These are phyloP conservation scores for Arthrobotrys conoides DNA, from an alignment of 2,329 filamentous ascomycete species.

Conservation along the genomic window DNA sequence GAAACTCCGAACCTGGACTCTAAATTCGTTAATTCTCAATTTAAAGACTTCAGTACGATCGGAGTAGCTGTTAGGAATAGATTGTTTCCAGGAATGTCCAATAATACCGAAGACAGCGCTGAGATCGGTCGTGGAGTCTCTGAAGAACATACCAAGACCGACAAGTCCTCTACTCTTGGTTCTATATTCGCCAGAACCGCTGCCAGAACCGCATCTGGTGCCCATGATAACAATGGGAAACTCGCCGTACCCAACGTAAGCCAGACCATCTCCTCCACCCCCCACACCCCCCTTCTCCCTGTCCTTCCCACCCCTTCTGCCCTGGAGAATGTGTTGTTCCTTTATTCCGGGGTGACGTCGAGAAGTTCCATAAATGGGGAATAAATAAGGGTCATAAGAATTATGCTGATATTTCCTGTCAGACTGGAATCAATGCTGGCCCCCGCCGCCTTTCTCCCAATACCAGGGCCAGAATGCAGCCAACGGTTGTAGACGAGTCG, in stretches of 20 bases:
- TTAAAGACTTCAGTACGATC: conserved; percentile 54
- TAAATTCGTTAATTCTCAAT: conserved; percentile 53
- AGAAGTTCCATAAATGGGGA: background rate
- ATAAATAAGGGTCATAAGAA: conserved; percentile 1
- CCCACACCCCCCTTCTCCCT: background rate
- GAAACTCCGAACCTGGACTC: conserved; percentile 44
- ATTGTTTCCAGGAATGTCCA: conserved; percentile 52
- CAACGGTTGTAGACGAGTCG: conserved; percentile 52
- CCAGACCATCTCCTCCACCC: background rate
- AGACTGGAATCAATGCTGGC: conserved; percentile 39
- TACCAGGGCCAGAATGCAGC: conserved; percentile 47
- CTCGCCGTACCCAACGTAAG: conserved; percentile 33
- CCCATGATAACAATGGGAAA: conserved; percentile 22
- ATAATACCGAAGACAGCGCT: conserved; percentile 50
- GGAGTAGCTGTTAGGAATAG: conserved; percentile 50
- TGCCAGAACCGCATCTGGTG: conserved; percentile 2
- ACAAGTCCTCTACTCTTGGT: conserved; percentile 41
- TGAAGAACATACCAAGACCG: conserved; percentile 49
- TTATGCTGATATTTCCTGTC: conserved; percentile 27
- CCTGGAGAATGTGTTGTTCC: background rate
- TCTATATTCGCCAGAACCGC: conserved; percentile 40
- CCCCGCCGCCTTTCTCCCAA: conserved; percentile 45
- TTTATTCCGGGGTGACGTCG: background rate
- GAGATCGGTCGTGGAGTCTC: conserved; percentile 50
- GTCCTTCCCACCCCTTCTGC: background rate